phyloP scores from a whole-genome alignment of 257 asterid species.

The Penstemon eatonii region DNA sequence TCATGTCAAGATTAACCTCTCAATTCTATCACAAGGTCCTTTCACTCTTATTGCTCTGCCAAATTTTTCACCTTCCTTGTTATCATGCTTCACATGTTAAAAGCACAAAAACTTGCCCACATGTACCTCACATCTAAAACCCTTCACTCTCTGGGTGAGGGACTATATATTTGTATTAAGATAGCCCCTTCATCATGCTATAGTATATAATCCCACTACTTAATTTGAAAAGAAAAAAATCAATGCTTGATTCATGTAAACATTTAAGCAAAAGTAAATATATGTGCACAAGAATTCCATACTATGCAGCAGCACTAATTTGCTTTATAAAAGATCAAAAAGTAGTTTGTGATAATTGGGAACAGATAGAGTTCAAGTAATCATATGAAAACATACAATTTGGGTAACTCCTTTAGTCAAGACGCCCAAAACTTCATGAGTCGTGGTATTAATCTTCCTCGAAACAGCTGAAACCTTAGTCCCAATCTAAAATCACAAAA shows the following conservation, averaged over 20 bases:
- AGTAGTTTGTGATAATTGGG: slow-evolving; percentile 10
- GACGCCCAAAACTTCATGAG: slow-evolving; percentile 89
- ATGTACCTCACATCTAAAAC: background rate
- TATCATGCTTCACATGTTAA: too few species aligned
- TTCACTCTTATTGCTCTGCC: background rate
- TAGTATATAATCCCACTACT: background rate
- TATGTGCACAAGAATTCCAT: background rate
- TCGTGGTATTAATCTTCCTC: slow-evolving; percentile 80
- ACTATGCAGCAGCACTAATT: background rate
- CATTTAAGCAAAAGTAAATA: background rate
- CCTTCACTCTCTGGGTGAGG: background rate
- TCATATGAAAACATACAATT: slow-evolving; percentile 58
- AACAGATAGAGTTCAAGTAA: slow-evolving; percentile 20
- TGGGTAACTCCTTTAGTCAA: slow-evolving; percentile 73
- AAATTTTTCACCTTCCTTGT: background rate
- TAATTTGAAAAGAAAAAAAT: background rate
- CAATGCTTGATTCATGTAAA: background rate
- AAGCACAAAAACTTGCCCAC: too few species aligned
- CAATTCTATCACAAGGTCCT: slow-evolving; percentile 5
- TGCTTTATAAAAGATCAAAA: slow-evolving; percentile 9
- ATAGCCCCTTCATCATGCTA: background rate
- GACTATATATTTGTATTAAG: background rate
- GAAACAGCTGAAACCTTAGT: slow-evolving; percentile 93
- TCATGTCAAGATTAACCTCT: background rate
- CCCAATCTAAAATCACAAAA: slow-evolving; percentile 61